These are phyloP conservation scores for Aspergillus oerlinghausenensis DNA, from an alignment of 2,329 filamentous ascomycete genomes.

Conservation along the genomic window DNA sequence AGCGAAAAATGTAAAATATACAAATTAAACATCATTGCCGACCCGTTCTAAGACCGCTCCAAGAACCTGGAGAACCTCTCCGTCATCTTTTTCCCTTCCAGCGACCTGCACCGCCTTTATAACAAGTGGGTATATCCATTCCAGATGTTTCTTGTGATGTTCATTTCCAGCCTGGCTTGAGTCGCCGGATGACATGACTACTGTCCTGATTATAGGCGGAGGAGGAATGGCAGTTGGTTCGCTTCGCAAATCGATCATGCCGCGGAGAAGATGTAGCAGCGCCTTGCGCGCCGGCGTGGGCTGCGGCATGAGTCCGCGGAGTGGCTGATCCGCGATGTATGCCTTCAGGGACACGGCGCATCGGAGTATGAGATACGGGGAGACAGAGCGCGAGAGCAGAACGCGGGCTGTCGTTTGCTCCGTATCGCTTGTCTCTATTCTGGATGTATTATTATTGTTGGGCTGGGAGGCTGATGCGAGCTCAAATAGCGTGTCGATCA, in stretches of 20 bases:
- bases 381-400: slow-evolving; percentile 67
- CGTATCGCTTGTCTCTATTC: slow-evolving; percentile 12
- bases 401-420: slow-evolving; percentile 40
- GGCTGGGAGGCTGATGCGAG: slow-evolving; percentile 52
- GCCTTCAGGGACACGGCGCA: slow-evolving; percentile 74
- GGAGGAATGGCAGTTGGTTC: slow-evolving; percentile 66
- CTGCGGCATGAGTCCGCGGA: slow-evolving; percentile 84
- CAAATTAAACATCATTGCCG: slow-evolving; percentile 33
- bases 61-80: slow-evolving; percentile 45
- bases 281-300: slow-evolving; percentile 77
- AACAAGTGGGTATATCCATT: slow-evolving; percentile 72
- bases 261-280: slow-evolving; percentile 64
- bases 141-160: slow-evolving; percentile 66
- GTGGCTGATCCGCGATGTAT: slow-evolving; percentile 86
- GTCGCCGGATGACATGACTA: slow-evolving; percentile 28
- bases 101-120: slow-evolving; percentile 36
- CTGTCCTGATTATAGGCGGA: slow-evolving; percentile 18
- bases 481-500: slow-evolving; percentile 72
- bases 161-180: slow-evolving; percentile 46
- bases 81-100: slow-evolving; percentile 37
- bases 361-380: slow-evolving; percentile 77
- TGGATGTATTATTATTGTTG: neutral
- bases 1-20: neutral
- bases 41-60: slow-evolving; percentile 59
- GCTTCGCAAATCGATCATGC: slow-evolving; percentile 63